These are phyloP conservation scores for Fusarium sp. DNA, from an alignment of 2,329 filamentous ascomycete species.

Conservation along the genomic window DNA sequence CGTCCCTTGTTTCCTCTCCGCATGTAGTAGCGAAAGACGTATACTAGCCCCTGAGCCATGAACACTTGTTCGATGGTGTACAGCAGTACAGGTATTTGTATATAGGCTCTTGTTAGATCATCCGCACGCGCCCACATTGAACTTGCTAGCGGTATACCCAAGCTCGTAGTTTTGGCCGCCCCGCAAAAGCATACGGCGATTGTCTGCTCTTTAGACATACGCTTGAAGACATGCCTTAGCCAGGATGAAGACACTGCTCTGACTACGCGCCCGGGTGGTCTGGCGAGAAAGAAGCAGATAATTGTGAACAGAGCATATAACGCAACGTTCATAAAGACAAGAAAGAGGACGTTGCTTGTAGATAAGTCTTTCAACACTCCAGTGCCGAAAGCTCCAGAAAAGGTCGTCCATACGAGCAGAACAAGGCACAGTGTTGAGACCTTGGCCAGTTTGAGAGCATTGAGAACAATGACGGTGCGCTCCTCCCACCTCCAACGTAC, in stretches of 20 bases:
- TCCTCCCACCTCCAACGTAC: slow-evolving; percentile 61
- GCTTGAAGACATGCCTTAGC: slow-evolving; percentile 51
- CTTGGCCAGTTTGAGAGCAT: slow-evolving; percentile 61
- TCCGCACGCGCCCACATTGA: slow-evolving; percentile 71
- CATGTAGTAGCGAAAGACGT: slow-evolving; percentile 58
- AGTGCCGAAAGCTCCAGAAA: slow-evolving; percentile 71
- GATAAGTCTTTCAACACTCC: slow-evolving; percentile 67
- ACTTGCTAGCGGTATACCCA: slow-evolving; percentile 73
- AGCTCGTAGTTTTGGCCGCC: slow-evolving; percentile 74
- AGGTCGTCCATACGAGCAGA: slow-evolving; percentile 67
- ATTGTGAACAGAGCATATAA: slow-evolving; percentile 69
- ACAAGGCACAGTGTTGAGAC: slow-evolving; percentile 57
- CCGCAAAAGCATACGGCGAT: slow-evolving; percentile 78
- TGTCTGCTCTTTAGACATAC: slow-evolving; percentile 67
- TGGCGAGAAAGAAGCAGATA: slow-evolving; percentile 63
- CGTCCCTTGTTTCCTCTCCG: slow-evolving; percentile 35
- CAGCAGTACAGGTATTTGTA: slow-evolving; percentile 70
- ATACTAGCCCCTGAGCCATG: slow-evolving; percentile 55
- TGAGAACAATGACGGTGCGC: slow-evolving; percentile 60
- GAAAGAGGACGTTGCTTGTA: slow-evolving; percentile 68
- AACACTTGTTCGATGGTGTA: slow-evolving; percentile 67
- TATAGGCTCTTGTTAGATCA: slow-evolving; percentile 62
- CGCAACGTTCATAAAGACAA: slow-evolving; percentile 72
- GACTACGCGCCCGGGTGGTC: slow-evolving; percentile 49
- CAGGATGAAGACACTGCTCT: slow-evolving; percentile 23